These are phyloP conservation scores for Hericium rajendrae DNA, from an alignment of 768 basidiomycete genomes.

Conservation along the genomic window DNA sequence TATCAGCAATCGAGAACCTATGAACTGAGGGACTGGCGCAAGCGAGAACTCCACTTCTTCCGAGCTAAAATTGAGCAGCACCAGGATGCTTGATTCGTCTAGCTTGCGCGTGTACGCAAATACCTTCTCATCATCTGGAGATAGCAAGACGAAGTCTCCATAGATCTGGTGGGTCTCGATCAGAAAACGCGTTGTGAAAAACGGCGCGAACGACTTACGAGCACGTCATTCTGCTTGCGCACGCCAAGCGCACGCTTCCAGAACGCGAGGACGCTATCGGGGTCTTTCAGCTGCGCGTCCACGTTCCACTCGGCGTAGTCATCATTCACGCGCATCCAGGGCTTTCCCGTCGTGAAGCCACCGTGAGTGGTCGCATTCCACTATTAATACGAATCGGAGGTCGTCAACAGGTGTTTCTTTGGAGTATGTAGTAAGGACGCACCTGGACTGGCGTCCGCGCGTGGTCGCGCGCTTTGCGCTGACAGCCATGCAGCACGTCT, in stretches of 20 bases:
- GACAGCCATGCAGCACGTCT: constrained; percentile 47
- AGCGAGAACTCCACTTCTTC: neutral
- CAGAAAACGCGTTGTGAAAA: neutral
- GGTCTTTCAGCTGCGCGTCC: constrained; percentile 34
- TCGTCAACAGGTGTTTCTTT: neutral
- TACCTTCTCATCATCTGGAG: constrained; percentile 35
- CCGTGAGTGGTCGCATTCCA: constrained; percentile 48
- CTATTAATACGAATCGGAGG: constrained; percentile 22
- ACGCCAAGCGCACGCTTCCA: constrained; percentile 47
- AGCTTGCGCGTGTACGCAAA: constrained; percentile 45
- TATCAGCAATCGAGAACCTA: neutral
- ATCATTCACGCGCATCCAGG: constrained; percentile 72
- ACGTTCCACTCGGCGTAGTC: constrained; percentile 58
- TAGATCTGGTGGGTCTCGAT: constrained; percentile 33
- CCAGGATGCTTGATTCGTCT: constrained; percentile 23
- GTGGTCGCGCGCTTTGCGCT: constrained; percentile 62
- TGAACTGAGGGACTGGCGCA: neutral
- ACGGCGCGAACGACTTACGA: constrained; percentile 33
- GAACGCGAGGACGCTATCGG: constrained; percentile 47
- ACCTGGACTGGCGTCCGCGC: constrained; percentile 61
- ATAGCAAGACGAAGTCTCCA: constrained; percentile 48
- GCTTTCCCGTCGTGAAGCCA: constrained; percentile 55
- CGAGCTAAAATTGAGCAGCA: constrained; percentile 39
- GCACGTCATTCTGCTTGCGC: constrained; percentile 42
- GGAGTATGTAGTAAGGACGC: neutral